A percentile compares a stretch with the other conserved stretches of the same genome.
phyloP scores from a whole-genome alignment of 805 yeast species.

The Priceomyces castillae region DNA sequence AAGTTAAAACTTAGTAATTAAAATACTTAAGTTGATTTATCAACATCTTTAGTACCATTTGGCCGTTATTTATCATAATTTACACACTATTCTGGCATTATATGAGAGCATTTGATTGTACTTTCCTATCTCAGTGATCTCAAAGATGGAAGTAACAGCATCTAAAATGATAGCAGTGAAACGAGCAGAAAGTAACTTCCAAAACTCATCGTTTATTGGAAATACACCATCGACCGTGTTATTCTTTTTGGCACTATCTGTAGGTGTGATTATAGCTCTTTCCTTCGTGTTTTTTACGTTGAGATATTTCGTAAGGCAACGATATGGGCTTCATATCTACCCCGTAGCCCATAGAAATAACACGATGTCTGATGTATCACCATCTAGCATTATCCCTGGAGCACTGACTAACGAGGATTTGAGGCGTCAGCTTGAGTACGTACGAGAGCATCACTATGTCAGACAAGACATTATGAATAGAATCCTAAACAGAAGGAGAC shows the following conservation, averaged over 20 bases:
- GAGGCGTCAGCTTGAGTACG: constrained; percentile 34
- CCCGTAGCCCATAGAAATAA: constrained; percentile 29
- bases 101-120: background rate
- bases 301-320: constrained; percentile 57
- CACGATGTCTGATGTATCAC: constrained; percentile 9
- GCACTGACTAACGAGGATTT: constrained; percentile 21
- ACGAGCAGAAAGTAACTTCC: background rate
- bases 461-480: constrained; percentile 31
- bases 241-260: constrained; percentile 61
- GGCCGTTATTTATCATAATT: background rate
- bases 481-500: constrained; percentile 26
- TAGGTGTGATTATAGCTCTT: constrained; percentile 56
- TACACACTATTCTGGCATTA: background rate
- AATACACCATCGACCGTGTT: constrained; percentile 61
- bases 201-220: constrained; percentile 31
- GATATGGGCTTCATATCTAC: constrained; percentile 51
- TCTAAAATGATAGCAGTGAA: background rate
- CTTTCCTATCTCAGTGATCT: background rate
- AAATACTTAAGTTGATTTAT: too few species aligned
- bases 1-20: too few species aligned
- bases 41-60: background rate
- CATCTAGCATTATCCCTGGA: background rate
- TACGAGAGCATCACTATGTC: constrained; percentile 30
- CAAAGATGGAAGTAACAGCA: background rate
- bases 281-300: constrained; percentile 59